Evolutionary conservation across 306 rosid species (phyloP).

Genomic region (Sphenostylis stenocarpa): DNA sequence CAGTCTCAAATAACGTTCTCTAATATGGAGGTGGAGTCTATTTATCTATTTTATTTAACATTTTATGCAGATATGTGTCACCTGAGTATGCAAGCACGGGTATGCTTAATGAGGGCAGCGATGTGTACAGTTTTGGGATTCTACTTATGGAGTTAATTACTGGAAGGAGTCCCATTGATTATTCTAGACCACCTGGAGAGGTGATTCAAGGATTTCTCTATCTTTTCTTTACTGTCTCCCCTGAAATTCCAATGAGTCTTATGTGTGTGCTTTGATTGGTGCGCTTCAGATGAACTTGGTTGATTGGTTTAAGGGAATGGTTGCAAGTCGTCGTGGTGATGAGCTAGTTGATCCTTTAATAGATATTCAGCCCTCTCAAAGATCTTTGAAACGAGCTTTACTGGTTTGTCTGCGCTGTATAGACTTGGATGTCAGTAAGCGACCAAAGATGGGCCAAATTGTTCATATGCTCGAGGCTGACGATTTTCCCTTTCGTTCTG

Average conservation of each 20-base stretch:
- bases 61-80: constrained; percentile 78
- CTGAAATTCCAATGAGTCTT: constrained; percentile 21
- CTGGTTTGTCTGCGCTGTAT: constrained; percentile 92
- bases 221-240: constrained; percentile 18
- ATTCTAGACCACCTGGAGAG: constrained; percentile 93
- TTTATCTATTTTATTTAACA: background rate
- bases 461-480: constrained; percentile 98
- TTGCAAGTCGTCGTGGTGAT: constrained; percentile 79
- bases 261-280: constrained; percentile 17
- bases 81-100: constrained; percentile 99
- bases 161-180: constrained; percentile 96
- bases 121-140: constrained; percentile 90
- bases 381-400: constrained; percentile 82
- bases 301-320: constrained; percentile 98
- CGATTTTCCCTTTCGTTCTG: constrained; percentile 88
- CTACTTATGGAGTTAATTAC: constrained; percentile 95
- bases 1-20: background rate
- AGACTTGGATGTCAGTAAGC: constrained; percentile 79
- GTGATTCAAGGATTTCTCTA: constrained; percentile 43
- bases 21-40: background rate
- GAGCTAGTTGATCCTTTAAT: constrained; percentile 84
- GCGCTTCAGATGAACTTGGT: constrained; percentile 88
- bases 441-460: constrained; percentile 99
- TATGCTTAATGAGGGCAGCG: constrained; percentile 97
- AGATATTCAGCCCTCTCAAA: constrained; percentile 74